Conservation (phyloP, 2,329 filamentous ascomycete genomes). For the Teratosphaeria epicoccoides region DNA sequence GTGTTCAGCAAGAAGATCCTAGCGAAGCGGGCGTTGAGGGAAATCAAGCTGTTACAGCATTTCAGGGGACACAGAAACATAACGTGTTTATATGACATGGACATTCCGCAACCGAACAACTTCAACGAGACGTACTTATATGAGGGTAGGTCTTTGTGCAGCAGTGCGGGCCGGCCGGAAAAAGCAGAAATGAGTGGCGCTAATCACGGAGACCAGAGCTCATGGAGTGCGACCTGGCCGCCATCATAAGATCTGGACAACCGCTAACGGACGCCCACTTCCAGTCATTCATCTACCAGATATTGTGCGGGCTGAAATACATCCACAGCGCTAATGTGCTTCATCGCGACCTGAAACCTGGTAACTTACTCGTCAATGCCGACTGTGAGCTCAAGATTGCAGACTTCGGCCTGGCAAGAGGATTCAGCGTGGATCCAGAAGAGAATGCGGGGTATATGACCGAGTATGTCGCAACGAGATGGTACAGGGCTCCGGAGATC, state of each 20-base stretch:
- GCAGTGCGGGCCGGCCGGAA: no score
- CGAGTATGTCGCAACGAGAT: constrained; percentile 95
- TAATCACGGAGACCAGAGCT: constrained; percentile 52
- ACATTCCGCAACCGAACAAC: constrained; percentile 91
- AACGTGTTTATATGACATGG: constrained; percentile 98
- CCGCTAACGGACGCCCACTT: constrained; percentile 97
- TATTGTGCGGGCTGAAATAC: constrained; percentile 96
- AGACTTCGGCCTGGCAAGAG: constrained; percentile 92
- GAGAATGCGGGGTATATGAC: constrained; percentile 99
- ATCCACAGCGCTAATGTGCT: constrained; percentile 98
- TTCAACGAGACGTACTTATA: constrained; percentile 99
- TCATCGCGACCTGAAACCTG: constrained; percentile 92
- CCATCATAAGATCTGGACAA: constrained; percentile 94
- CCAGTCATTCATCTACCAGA: constrained; percentile 99
- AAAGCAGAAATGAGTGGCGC: neutral
- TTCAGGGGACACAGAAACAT: constrained; percentile 66
- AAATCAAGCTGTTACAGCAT: constrained; percentile 97
- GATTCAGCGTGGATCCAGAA: constrained; percentile 93
- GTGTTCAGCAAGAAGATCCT: constrained; percentile 99
- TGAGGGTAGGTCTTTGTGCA: constrained; percentile 56
- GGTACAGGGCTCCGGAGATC: constrained; percentile 97
- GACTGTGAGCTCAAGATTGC: constrained; percentile 99
- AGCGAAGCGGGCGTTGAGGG: constrained; percentile 90
- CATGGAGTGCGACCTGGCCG: constrained; percentile 97
- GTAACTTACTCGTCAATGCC: constrained; percentile 93